These are phyloP conservation scores for Neocucurbitaria cava DNA, from an alignment of 2,329 filamentous ascomycete species.

Conservation along the genomic window DNA sequence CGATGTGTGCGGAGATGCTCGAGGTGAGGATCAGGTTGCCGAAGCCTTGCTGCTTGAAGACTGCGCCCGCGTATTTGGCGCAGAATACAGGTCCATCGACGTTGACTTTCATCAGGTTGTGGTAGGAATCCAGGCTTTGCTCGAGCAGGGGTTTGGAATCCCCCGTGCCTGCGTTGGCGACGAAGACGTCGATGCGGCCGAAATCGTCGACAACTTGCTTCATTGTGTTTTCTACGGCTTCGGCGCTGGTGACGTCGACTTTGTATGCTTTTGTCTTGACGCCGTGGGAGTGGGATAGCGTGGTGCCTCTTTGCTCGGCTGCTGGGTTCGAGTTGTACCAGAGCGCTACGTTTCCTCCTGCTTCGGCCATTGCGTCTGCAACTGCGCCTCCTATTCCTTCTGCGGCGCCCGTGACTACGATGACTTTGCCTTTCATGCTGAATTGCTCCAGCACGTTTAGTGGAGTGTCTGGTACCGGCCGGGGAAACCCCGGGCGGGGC, in stretches of 20 bases:
- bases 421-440: slow-evolving; percentile 48
- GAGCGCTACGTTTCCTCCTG: slow-evolving; percentile 54
- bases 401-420: slow-evolving; percentile 53
- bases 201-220: slow-evolving; percentile 72
- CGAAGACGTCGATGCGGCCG: slow-evolving; percentile 68
- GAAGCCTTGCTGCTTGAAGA: slow-evolving; percentile 53
- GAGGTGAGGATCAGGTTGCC: slow-evolving; percentile 70
- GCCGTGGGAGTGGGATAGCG: slow-evolving; percentile 62
- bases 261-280: slow-evolving; percentile 71
- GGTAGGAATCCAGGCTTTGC: slow-evolving; percentile 67
- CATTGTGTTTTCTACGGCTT: slow-evolving; percentile 63
- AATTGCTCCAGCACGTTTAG: slow-evolving; percentile 42
- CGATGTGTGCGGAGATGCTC: slow-evolving; percentile 76
- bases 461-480: slow-evolving; percentile 34
- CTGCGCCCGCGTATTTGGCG: slow-evolving; percentile 51
- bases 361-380: slow-evolving; percentile 48
- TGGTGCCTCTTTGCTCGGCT: slow-evolving; percentile 65
- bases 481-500: slow-evolving; percentile 33
- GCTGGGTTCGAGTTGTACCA: slow-evolving; percentile 58
- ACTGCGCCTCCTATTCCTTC: slow-evolving; percentile 63
- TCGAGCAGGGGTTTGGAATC: slow-evolving; percentile 64
- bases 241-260: slow-evolving; percentile 61
- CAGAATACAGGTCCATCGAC: slow-evolving; percentile 67
- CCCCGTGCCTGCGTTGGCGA: slow-evolving; percentile 70
- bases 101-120: slow-evolving; percentile 69